Conservation (phyloP, 306 rosid genomes). For the Acacia crassicarpa region DNA sequence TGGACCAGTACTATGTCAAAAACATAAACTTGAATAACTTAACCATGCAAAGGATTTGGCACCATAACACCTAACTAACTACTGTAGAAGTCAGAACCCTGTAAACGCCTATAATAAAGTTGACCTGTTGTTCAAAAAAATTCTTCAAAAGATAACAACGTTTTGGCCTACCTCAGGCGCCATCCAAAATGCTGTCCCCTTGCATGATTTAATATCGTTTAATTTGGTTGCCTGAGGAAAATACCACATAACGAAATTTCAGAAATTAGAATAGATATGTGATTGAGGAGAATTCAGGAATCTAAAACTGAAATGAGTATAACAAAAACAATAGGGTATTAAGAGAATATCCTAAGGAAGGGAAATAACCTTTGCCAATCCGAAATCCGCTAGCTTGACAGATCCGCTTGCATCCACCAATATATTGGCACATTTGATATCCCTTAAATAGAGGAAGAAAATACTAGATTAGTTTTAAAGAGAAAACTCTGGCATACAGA, state of each 20-base stretch:
- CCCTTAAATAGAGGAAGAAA: constrained; percentile 53
- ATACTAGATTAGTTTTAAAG: constrained; percentile 20
- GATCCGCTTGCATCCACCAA: constrained; percentile 88
- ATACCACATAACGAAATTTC: constrained; percentile 11
- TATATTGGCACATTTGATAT: constrained; percentile 90
- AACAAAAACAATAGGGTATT: background rate
- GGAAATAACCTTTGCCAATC: constrained; percentile 84
- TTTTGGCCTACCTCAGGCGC: constrained; percentile 91
- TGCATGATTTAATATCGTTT: constrained; percentile 76
- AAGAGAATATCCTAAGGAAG: background rate
- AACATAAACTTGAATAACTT: background rate
- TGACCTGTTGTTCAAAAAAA: constrained; percentile 10
- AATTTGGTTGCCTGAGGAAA: constrained; percentile 63
- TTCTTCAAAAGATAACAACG: constrained; percentile 1
- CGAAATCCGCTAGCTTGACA: constrained; percentile 97
- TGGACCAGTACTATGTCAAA: constrained; percentile 3
- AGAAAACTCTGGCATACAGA: background rate
- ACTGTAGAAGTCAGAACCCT: background rate
- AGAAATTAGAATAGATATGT: constrained; percentile 16
- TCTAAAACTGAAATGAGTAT: constrained; percentile 1
- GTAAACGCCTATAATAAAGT: background rate
- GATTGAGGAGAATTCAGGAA: constrained; percentile 9
- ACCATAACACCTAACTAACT: background rate
- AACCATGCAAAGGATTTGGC: background rate
- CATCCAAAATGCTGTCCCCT: constrained; percentile 98